These are phyloP conservation scores for Camelina hispida DNA, from an alignment of 345 rosid species.

Conservation along the genomic window DNA sequence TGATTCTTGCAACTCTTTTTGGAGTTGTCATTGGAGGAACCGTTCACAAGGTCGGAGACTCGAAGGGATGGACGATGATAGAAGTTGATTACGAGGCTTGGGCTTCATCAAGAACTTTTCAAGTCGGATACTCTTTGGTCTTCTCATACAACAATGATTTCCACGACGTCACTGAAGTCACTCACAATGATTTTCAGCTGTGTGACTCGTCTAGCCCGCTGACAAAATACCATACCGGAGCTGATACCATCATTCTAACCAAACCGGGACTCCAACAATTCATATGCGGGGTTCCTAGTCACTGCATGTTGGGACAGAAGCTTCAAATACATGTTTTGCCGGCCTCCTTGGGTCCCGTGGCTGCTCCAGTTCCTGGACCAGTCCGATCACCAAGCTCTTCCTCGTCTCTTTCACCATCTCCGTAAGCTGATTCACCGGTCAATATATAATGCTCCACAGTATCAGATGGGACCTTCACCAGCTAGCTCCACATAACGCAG, in stretches of 20 bases:
- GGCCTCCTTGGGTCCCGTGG: background rate
- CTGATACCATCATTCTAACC: background rate
- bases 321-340: slow-evolving; percentile 20
- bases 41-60: slow-evolving; percentile 10
- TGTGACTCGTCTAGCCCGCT: slow-evolving; percentile 6
- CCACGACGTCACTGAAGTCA: slow-evolving; percentile 29
- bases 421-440: background rate
- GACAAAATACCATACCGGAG: background rate
- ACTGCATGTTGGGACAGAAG: slow-evolving; percentile 6
- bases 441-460: background rate
- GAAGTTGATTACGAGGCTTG: slow-evolving; percentile 7
- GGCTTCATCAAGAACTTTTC: slow-evolving; percentile 29
- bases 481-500: background rate
- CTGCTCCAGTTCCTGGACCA: slow-evolving; percentile 10
- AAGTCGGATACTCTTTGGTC: slow-evolving; percentile 32
- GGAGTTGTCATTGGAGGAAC: slow-evolving; percentile 4
- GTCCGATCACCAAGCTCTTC: background rate
- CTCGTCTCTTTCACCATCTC: slow-evolving; percentile 4
- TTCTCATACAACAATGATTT: slow-evolving; percentile 15
- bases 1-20: slow-evolving; percentile 1
- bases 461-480: slow-evolving; percentile 28
- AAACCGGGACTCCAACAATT: slow-evolving; percentile 23
- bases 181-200: background rate
- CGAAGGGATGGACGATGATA: slow-evolving; percentile 7
- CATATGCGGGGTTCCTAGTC: slow-evolving; percentile 12